A percentile compares a stretch with the other conserved stretches of the same genome.
These are phyloP conservation scores for Triticum dicoccoides DNA, from an alignment of 176 grass and related monocot species.

Conservation along the genomic window DNA sequence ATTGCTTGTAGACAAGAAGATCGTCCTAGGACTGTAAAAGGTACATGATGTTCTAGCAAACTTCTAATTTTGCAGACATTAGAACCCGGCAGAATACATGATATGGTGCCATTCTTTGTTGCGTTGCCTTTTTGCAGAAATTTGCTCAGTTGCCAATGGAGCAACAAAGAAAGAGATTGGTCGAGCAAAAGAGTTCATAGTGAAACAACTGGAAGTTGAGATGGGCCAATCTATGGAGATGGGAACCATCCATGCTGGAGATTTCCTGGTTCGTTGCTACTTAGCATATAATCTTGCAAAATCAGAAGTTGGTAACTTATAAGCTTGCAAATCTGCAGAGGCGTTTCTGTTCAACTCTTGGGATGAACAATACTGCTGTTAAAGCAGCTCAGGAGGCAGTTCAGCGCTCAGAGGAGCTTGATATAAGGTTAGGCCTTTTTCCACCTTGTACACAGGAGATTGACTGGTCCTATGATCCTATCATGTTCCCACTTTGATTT, in stretches of 20 bases:
- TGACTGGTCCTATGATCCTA: background rate
- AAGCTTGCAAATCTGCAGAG: slow-evolving; percentile 50
- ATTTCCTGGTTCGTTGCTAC: slow-evolving; percentile 68
- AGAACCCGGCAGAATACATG: background rate
- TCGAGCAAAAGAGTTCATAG: slow-evolving; percentile 88
- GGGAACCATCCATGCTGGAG: slow-evolving; percentile 84
- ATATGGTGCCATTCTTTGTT: slow-evolving; percentile 4
- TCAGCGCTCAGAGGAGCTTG: slow-evolving; percentile 67
- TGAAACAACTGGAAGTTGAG: slow-evolving; percentile 90
- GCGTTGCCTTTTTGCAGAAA: slow-evolving; percentile 44
- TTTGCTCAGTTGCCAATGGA: slow-evolving; percentile 89
- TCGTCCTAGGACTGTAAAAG: slow-evolving; percentile 81
- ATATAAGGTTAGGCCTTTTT: slow-evolving; percentile 67
- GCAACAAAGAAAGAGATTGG: slow-evolving; percentile 95
- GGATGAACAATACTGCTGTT: slow-evolving; percentile 85
- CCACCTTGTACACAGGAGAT: background rate
- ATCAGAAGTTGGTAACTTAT: slow-evolving; percentile 11
- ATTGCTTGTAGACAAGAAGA: slow-evolving; percentile 95
- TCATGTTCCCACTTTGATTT: background rate
- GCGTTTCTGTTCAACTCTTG: slow-evolving; percentile 86
- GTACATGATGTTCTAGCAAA: slow-evolving; percentile 21
- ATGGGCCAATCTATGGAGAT: slow-evolving; percentile 98
- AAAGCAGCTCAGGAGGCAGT: slow-evolving; percentile 95
- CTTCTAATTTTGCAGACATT: background rate
- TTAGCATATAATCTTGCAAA: background rate